A percentile compares a stretch with the other conserved stretches of the same genome.
phyloP scores from a whole-genome alignment of 2,329 filamentous ascomycete genomes.

The Lomentospora prolificans region DNA sequence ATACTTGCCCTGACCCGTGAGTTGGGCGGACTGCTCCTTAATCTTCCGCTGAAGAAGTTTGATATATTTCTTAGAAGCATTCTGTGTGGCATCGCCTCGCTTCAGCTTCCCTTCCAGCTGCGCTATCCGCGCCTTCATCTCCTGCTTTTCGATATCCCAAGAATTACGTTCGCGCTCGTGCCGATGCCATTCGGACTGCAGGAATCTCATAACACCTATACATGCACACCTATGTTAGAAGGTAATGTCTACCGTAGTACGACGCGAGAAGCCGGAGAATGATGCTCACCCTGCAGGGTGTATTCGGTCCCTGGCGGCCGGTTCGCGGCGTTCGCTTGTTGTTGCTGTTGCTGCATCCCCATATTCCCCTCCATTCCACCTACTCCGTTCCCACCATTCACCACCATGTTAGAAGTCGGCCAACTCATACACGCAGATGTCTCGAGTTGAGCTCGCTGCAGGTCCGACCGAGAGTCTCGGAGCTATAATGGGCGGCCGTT shows the following conservation, averaged over 20 bases:
- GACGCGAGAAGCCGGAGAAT: too few species aligned
- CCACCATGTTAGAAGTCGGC: slow-evolving; percentile 28
- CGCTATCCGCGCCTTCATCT: slow-evolving; percentile 97
- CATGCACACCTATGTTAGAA: too few species aligned
- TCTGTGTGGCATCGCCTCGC: slow-evolving; percentile 79
- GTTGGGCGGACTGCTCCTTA: slow-evolving; percentile 68
- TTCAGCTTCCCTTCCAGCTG: slow-evolving; percentile 83
- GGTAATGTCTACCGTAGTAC: too few species aligned
- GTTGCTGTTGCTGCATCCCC: slow-evolving; percentile 11
- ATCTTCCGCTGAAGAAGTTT: slow-evolving; percentile 80
- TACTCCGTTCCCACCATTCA: slow-evolving; percentile 26
- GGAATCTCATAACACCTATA: slow-evolving; percentile 92
- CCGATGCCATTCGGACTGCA: slow-evolving; percentile 98
- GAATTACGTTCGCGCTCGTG: slow-evolving; percentile 96
- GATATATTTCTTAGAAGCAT: slow-evolving; percentile 83
- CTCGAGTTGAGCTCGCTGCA: not conserved
- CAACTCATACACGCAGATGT: slow-evolving; percentile 20
- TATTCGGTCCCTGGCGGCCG: slow-evolving; percentile 52
- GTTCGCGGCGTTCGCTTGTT: slow-evolving; percentile 34
- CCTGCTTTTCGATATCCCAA: slow-evolving; percentile 97
- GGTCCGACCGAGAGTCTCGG: not conserved
- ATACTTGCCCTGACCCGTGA: slow-evolving; percentile 41
- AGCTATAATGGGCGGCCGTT: not conserved
- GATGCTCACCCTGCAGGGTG: slow-evolving; percentile 41
- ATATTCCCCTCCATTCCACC: slow-evolving; percentile 14